Conservation (phyloP, 129 eudicot species). For the Flaveria bidentis region DNA sequence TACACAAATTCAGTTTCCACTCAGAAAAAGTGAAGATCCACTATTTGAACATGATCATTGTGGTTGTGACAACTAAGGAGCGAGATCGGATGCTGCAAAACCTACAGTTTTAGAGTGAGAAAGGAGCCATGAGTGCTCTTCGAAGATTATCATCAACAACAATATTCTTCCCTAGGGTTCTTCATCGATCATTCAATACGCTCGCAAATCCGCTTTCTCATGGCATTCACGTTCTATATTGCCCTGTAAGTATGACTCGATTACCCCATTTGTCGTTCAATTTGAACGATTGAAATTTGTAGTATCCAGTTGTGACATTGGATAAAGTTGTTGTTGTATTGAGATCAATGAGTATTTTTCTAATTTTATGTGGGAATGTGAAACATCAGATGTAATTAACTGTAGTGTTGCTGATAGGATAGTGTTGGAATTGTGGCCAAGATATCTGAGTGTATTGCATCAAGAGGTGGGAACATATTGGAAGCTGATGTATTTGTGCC, state of each 20-base stretch:
- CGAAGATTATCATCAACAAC: conserved; percentile 38
- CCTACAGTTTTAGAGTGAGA: conserved; percentile 5
- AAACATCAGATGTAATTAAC: neutral
- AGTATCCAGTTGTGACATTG: neutral
- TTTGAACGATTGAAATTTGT: neutral
- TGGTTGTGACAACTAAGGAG: conserved; percentile 8
- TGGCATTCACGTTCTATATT: conserved; percentile 87
- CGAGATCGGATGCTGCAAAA: conserved; percentile 13
- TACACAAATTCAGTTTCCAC: neutral
- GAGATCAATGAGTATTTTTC: too few species aligned
- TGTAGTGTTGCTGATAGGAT: conserved; percentile 49
- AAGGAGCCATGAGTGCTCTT: conserved; percentile 37
- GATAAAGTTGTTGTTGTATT: too few species aligned
- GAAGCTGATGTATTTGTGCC: conserved; percentile 93
- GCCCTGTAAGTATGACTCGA: conserved; percentile 61
- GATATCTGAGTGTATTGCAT: conserved; percentile 89
- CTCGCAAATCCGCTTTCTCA: conserved; percentile 47
- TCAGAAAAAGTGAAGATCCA: neutral
- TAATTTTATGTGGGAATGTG: too few species aligned
- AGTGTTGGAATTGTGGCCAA: conserved; percentile 92
- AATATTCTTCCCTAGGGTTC: conserved; percentile 26
- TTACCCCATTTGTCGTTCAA: too few species aligned
- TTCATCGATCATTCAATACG: conserved; percentile 47
- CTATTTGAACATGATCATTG: neutral
- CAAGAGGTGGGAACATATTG: conserved; percentile 87